These are phyloP conservation scores for Coniosporium tulheliwenetii DNA, from an alignment of 2,329 filamentous ascomycete species.

Conservation along the genomic window DNA sequence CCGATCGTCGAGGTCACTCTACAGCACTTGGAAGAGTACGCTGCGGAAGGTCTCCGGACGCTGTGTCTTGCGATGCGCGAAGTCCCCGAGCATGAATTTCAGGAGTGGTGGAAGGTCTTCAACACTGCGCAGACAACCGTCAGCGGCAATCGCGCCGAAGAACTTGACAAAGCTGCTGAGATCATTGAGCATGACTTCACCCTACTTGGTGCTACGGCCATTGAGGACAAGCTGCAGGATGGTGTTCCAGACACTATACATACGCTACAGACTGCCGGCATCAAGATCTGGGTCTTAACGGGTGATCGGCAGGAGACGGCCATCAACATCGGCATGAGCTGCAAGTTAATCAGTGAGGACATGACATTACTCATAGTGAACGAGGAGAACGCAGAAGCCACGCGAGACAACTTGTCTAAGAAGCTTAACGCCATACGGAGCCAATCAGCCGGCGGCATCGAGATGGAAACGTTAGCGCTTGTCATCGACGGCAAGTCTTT, in stretches of 20 bases:
- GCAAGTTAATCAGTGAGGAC: constrained; percentile 93
- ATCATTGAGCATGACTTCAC: constrained; percentile 86
- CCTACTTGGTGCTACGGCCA: constrained; percentile 86
- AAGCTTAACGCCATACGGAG: constrained; percentile 82
- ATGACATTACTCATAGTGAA: constrained; percentile 97
- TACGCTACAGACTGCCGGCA: constrained; percentile 87
- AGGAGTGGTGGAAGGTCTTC: constrained; percentile 74
- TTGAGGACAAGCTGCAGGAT: constrained; percentile 92
- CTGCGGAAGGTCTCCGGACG: constrained; percentile 86
- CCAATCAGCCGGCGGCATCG: constrained; percentile 60
- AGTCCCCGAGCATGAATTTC: constrained; percentile 74
- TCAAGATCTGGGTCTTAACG: constrained; percentile 97
- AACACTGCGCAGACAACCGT: constrained; percentile 83
- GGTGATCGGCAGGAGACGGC: constrained; percentile 96
- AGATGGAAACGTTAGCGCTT: constrained; percentile 75
- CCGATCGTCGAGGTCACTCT: constrained; percentile 80
- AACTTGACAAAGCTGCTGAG: constrained; percentile 93
- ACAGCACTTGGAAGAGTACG: constrained; percentile 95
- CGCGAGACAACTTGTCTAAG: constrained; percentile 79
- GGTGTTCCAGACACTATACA: constrained; percentile 97
- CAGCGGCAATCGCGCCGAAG: constrained; percentile 79
- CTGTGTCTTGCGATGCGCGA: constrained; percentile 92
- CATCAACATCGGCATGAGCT: constrained; percentile 99
- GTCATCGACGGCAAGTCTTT: constrained; percentile 94
- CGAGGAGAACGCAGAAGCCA: constrained; percentile 65